Percentiles rank a stretch among this genome's conserved stretches.
These are phyloP conservation scores for Phylloporus scabripes DNA, from an alignment of 768 basidiomycete species.

Conservation along the genomic window DNA sequence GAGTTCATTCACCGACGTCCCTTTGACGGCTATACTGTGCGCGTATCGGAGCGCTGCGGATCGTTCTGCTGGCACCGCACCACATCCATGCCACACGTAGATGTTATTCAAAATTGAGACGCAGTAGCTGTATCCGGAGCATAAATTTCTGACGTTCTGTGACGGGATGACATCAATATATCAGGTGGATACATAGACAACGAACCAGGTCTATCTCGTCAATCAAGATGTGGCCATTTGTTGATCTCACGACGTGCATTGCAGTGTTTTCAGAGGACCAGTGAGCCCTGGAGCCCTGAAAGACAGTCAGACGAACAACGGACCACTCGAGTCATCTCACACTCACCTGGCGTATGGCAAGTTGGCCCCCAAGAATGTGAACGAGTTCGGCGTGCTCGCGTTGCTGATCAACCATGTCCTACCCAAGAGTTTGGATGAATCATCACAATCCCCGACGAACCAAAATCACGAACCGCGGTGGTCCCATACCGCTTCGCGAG, in stretches of 20 bases:
- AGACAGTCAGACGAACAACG: conserved; percentile 4
- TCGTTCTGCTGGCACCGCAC: conserved; percentile 55
- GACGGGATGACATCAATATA: conserved; percentile 3
- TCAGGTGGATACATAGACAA: not conserved
- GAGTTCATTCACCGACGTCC: conserved; percentile 47
- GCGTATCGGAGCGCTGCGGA: conserved; percentile 61
- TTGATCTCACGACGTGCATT: conserved; percentile 67
- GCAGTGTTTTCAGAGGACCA: conserved; percentile 79
- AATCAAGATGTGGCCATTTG: conserved; percentile 47
- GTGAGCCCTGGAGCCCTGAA: conserved; percentile 61
- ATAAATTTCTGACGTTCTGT: conserved; percentile 61
- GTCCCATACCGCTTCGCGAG: conserved; percentile 72
- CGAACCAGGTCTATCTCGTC: conserved; percentile 70
- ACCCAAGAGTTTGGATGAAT: not conserved
- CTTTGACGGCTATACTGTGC: conserved; percentile 36
- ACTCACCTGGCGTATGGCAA: conserved; percentile 71
- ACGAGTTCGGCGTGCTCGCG: conserved; percentile 63
- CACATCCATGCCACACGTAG: conserved; percentile 80
- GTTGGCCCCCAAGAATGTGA: conserved; percentile 55
- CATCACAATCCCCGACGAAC: not conserved
- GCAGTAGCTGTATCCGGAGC: conserved; percentile 84
- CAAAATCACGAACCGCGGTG: conserved; percentile 41
- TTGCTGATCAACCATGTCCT: conserved; percentile 48
- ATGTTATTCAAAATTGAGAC: conserved; percentile 61
- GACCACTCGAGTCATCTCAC: not conserved